phyloP scores from a whole-genome alignment of 2,329 filamentous ascomycete genomes.

The Ophidiomyces ophidiicola region DNA sequence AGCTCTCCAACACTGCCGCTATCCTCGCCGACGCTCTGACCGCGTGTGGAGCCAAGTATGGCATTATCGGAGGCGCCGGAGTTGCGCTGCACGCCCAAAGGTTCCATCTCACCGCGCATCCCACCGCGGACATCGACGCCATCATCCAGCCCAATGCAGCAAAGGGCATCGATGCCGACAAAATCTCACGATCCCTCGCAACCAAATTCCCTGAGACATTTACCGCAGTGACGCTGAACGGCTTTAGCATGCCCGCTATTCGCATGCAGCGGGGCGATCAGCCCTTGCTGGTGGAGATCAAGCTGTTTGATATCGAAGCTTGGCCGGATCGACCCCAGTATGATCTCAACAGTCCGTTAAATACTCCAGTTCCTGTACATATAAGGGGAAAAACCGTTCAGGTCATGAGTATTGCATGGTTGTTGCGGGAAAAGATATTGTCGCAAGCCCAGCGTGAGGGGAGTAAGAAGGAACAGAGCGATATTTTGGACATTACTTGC shows the following conservation, averaged over 20 bases:
- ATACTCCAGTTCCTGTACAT: background rate
- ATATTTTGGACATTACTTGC: slow-evolving; percentile 1
- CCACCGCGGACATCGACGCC: slow-evolving; percentile 7
- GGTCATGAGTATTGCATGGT: slow-evolving; percentile 3
- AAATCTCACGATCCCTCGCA: background rate
- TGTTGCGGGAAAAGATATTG: slow-evolving; percentile 6
- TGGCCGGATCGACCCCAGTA: slow-evolving; percentile 6
- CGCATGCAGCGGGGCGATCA: background rate
- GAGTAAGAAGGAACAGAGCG: slow-evolving; percentile 2
- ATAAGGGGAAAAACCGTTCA: background rate
- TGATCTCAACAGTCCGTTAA: background rate
- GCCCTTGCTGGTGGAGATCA: slow-evolving; percentile 1
- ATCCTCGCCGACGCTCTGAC: slow-evolving; percentile 1
- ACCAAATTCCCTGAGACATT: slow-evolving; percentile 1
- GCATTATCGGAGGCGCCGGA: slow-evolving; percentile 3
- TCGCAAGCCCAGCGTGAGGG: slow-evolving; percentile 5
- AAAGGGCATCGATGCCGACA: background rate
- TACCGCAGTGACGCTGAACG: background rate
- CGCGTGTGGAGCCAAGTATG: background rate
- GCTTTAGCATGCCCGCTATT: background rate
- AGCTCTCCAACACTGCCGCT: slow-evolving; percentile 1
- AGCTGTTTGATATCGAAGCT: slow-evolving; percentile 2
- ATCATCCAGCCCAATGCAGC: slow-evolving; percentile 2
- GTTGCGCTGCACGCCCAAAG: slow-evolving; percentile 2
- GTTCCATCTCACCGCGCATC: background rate